Percentiles rank a stretch among this genome's conserved stretches.
phyloP scores from a whole-genome alignment of 257 asterid genomes.

The Gentiana macrophylla region DNA sequence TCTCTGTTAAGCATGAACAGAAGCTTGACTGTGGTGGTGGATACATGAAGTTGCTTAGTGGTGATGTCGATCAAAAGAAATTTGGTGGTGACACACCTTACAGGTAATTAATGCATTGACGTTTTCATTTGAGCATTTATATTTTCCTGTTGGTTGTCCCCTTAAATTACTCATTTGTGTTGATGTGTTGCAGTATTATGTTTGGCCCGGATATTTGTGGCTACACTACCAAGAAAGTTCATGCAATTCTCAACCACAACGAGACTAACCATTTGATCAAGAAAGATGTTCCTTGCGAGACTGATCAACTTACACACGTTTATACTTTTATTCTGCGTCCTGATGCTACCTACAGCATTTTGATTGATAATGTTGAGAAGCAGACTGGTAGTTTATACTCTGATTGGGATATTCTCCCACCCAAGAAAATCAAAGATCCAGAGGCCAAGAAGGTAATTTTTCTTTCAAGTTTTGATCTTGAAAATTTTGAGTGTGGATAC shows the following conservation, averaged over 20 bases:
- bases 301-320: slow-evolving; percentile 90
- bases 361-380: slow-evolving; percentile 86
- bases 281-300: slow-evolving; percentile 95
- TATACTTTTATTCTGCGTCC: slow-evolving; percentile 89
- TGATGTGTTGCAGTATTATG: slow-evolving; percentile 66
- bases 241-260: slow-evolving; percentile 66
- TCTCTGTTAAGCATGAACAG: slow-evolving; percentile 95
- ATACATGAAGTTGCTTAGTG: slow-evolving; percentile 90
- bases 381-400: slow-evolving; percentile 85
- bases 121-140: background rate
- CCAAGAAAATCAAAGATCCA: slow-evolving; percentile 83
- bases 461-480: background rate
- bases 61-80: slow-evolving; percentile 77
- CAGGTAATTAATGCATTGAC: slow-evolving; percentile 32
- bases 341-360: slow-evolving; percentile 92
- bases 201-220: slow-evolving; percentile 99
- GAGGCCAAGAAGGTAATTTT: slow-evolving; percentile 78
- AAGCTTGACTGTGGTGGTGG: slow-evolving; percentile 99
- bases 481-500: background rate
- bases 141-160: background rate
- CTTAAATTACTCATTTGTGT: background rate
- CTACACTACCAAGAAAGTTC: slow-evolving; percentile 73
- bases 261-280: slow-evolving; percentile 71
- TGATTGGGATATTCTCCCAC: slow-evolving; percentile 92
- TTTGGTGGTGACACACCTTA: slow-evolving; percentile 96